Evolutionary conservation across 2,329 filamentous ascomycete genomes (phyloP).

Genomic region (Colletotrichum graminicola): DNA sequence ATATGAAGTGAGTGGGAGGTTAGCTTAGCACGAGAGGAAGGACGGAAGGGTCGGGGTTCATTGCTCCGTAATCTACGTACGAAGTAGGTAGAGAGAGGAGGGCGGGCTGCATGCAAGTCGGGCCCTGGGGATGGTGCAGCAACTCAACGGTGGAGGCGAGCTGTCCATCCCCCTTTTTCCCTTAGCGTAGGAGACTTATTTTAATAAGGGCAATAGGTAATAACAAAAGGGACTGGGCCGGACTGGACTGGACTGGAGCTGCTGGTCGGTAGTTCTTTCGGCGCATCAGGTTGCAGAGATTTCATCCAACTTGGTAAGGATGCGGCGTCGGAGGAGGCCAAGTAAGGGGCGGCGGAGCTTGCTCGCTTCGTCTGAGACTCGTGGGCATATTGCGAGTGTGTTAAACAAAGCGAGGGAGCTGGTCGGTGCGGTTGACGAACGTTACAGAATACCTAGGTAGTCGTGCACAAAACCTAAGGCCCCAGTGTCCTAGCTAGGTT

Average conservation of each 20-base stretch:
- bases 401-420: constrained; percentile 31
- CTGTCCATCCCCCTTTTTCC: not conserved
- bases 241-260: too few relatives aligned
- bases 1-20: not conserved
- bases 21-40: not conserved
- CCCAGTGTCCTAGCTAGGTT: too few relatives aligned
- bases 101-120: not conserved
- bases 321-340: constrained; percentile 4
- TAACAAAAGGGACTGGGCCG: not conserved
- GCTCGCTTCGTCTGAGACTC: constrained; percentile 17
- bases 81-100: not conserved
- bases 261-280: constrained; percentile 10
- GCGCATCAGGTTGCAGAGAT: constrained; percentile 35
- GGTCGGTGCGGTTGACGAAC: constrained; percentile 33
- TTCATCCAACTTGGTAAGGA: constrained; percentile 23
- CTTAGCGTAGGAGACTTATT: not conserved
- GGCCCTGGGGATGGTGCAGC: not conserved
- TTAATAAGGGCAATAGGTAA: not conserved
- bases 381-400: not conserved
- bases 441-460: constrained; percentile 33
- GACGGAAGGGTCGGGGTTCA: not conserved
- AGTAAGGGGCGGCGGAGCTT: constrained; percentile 8
- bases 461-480: too few relatives aligned
- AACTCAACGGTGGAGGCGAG: not conserved
- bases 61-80: not conserved